Conservation (phyloP, 345 rosid species). For the Limnanthes douglasii region DNA sequence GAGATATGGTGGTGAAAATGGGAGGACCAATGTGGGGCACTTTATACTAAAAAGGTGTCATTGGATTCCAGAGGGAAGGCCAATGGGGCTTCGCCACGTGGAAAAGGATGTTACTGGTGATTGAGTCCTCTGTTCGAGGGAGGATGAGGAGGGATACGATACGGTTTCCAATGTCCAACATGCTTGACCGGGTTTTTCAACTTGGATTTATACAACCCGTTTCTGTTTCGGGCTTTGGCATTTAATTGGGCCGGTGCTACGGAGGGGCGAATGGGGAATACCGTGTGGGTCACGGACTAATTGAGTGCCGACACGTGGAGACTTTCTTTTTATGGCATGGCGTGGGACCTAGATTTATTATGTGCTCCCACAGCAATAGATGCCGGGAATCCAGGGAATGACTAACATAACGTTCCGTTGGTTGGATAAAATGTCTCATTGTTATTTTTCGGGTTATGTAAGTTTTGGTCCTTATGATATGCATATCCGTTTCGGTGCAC, state of each 20-base stretch:
- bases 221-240: constrained; percentile 4
- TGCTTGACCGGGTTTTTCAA: constrained; percentile 28
- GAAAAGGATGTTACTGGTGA: constrained; percentile 10
- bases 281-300: too few relatives aligned
- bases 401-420: too few relatives aligned
- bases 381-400: too few relatives aligned
- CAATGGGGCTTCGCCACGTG: constrained; percentile 33
- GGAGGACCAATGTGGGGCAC: constrained; percentile 8
- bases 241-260: constrained; percentile 5
- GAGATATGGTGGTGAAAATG: constrained; percentile 3
- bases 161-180: constrained; percentile 24
- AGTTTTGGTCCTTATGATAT: too few relatives aligned
- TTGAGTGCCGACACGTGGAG: too few relatives aligned
- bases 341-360: too few relatives aligned
- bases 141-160: constrained; percentile 11
- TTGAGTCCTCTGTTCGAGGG: constrained; percentile 7
- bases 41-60: constrained; percentile 39
- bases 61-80: constrained; percentile 57
- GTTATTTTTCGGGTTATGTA: too few relatives aligned
- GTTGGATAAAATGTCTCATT: too few relatives aligned
- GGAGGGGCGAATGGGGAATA: too few relatives aligned
- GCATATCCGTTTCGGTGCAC: too few relatives aligned
- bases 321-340: too few relatives aligned
- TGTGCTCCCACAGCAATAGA: too few relatives aligned
- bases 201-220: background rate